phyloP scores from a whole-genome alignment of 2,329 filamentous ascomycete species.

The Fusarium sp. region DNA sequence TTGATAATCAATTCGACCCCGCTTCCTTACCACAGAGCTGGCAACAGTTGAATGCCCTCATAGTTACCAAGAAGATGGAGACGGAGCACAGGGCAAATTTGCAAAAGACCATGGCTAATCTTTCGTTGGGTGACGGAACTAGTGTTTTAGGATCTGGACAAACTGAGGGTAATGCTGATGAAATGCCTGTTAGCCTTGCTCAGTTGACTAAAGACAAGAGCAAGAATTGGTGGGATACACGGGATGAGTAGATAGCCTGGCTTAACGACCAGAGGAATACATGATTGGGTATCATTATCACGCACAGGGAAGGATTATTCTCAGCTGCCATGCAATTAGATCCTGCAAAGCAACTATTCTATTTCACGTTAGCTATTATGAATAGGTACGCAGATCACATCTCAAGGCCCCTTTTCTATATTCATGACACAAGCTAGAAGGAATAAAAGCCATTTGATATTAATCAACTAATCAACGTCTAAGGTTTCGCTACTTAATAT shows the following conservation, averaged over 20 bases:
- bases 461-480: background rate
- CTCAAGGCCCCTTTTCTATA: no score
- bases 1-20: background rate
- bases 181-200: background rate
- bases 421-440: no score
- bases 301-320: no score
- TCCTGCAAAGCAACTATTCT: no score
- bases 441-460: no score
- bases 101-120: background rate
- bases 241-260: background rate
- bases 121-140: background rate
- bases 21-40: background rate
- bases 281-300: background rate
- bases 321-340: no score
- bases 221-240: conserved; percentile 4
- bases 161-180: background rate
- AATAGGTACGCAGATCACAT: no score
- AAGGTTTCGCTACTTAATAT: background rate
- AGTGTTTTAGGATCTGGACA: background rate
- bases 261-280: background rate
- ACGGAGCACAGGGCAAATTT: background rate
- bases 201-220: background rate
- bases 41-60: background rate
- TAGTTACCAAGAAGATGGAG: background rate
- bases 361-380: no score